phyloP scores from a whole-genome alignment of 805 yeast genomes.

The Saturnispora halmiae region DNA sequence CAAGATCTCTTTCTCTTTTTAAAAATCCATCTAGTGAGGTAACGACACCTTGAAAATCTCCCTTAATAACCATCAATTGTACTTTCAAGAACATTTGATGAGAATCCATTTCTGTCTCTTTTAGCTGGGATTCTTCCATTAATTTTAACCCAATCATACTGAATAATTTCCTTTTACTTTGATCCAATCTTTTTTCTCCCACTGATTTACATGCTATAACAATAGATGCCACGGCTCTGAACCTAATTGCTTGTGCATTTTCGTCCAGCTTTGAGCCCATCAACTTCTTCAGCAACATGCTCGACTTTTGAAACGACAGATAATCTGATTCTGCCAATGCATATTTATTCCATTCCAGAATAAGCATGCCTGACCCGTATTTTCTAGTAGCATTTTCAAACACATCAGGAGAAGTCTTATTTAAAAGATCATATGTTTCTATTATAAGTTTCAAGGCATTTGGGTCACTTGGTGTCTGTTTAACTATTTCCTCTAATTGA shows the following conservation, averaged over 20 bases:
- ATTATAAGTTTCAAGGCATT: conserved; percentile 41
- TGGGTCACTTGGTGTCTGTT: conserved; percentile 44
- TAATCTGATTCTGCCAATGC: conserved; percentile 40
- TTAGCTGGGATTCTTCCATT: conserved; percentile 28
- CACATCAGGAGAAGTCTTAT: conserved; percentile 33
- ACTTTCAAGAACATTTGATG: conserved; percentile 63
- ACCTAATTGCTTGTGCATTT: conserved; percentile 30
- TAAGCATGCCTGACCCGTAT: conserved; percentile 41
- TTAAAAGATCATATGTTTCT: conserved; percentile 33
- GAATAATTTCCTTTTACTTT: conserved; percentile 41
- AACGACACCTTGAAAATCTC: conserved; percentile 31
- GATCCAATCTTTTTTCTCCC: conserved; percentile 28
- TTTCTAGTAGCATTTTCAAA: conserved; percentile 52
- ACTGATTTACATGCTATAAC: conserved; percentile 31
- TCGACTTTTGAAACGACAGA: conserved; percentile 45
- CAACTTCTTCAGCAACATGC: conserved; percentile 35
- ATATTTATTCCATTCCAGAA: conserved; percentile 49
- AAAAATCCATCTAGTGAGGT: conserved; percentile 26
- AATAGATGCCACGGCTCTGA: conserved; percentile 52
- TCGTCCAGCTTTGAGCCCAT: conserved; percentile 9
- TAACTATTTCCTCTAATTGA: conserved; percentile 25
- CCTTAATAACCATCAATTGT: conserved; percentile 34
- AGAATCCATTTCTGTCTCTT: conserved; percentile 43
- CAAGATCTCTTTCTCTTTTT: conserved; percentile 43
- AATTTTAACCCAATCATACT: conserved; percentile 54